Evolutionary conservation across 805 yeast species (phyloP), one percentile per base, ranked within the genome.

Genomic region (Blastobotrys parvus): DNA sequence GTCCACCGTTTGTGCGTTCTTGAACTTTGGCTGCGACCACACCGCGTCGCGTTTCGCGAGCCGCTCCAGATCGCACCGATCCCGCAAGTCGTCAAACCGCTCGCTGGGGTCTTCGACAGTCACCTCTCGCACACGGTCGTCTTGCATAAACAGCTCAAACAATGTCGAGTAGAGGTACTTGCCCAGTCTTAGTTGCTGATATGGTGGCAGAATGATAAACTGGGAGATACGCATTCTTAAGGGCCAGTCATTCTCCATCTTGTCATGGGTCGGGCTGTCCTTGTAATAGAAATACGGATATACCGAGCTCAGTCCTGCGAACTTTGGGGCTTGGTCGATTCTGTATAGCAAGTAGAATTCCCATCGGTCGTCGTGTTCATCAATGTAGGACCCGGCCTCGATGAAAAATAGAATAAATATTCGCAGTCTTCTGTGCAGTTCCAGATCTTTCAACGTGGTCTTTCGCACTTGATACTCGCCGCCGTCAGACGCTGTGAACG

Each of bases 61-160:
- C 52, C 80, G 64, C 45, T 65, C 62, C 51, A 87, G 67, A 56
- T 92, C 97, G 49, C 79, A 73, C 25, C 90, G 68, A 58, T 92
- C 97, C 45, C 98, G 72, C 51, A 92, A 67, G 56, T 85, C 94
- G 57, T 92, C 98, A 63, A 92, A 90, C 29, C 78, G 77, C 58
- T 88, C 96, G 56, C 82, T 84, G 2, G 97, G 97, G 59, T 92
- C 98, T 59, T 92, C 97, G 3, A 92, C 87, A 0, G 90, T 86
- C 32, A 92, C 72, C 53, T 89, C 94, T 27, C 65, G 62, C 19
- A 88, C 76, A 1, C 56, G 46, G 0, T 59, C 55, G 49, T 84
- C 82, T 0, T 55, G 50, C 2, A 68, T 52, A 83, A 94, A 87
- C 36, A 59, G 48, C 2, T 70, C 65, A 43, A 74, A 69, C 5